Base-by-base conservation (phyloP, 225 moss, liverwort and hornwort genomes). In the Ulota crispa region DNA sequence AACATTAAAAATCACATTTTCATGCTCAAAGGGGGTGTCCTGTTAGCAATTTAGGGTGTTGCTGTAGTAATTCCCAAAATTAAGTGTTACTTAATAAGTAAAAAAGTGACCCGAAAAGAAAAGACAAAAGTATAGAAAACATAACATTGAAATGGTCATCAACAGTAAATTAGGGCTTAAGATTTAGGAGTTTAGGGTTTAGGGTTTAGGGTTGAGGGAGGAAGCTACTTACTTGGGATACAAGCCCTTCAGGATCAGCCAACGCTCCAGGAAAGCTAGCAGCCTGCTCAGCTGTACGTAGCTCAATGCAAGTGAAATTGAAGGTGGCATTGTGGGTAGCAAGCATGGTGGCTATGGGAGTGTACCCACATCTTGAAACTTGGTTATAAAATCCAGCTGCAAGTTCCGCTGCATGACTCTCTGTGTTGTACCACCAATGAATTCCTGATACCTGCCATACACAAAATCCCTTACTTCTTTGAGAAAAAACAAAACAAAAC, bases 281-380 rank as follows among this genome's bases (percentile, higher is more conserved):
- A 9, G 85, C 60, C 73, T 94, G 92, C 16, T 89, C 85, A 1
- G 77, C 79, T 9, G 96, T 96, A 66, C 84, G 83, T 36, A 96
- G 18, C 41, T 96, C 96, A 11, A 94, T 76, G 54, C 96, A 96
- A 3, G 96, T 96, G 78, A 96, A 96, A 41, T 96, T 96, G 27
- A 96, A 94, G 52, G 93, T 90, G 31, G 94, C 93, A 1, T 87
- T 80, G 63, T 93, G 86, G 6, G 82, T 63, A 5, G 90, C 87
- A 54, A 95, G 88, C 94, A 95, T 92, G 57, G 37, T 67, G 36
- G 93, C 93, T 15, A 92, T 90, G 78, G 88, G 84, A 20, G 85
- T 82, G 72, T 95, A 95, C n/a, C 94, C 94, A 78, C 89, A 91
- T 23, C 80, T 73, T 11, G 73, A 80, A 13, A 27, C 68, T 68